Conservation (phyloP, 1,284 basidiomycete species). For the Anthracocystis walkeri region DNA sequence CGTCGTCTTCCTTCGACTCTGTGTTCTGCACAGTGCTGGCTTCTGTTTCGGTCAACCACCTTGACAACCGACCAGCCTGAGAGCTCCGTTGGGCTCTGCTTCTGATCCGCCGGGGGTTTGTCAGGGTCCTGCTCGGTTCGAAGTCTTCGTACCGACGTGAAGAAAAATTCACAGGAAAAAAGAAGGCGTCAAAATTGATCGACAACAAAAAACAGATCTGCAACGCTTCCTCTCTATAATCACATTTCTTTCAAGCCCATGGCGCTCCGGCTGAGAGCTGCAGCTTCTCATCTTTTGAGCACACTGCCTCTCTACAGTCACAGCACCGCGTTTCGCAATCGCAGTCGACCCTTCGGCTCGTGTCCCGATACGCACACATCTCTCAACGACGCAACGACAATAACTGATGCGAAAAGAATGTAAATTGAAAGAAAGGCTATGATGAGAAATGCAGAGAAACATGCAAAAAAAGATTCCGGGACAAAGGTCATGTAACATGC, state of each 20-base stretch:
- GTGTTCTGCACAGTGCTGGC: too few relatives aligned
- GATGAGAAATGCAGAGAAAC: background rate
- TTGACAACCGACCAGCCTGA: too few relatives aligned
- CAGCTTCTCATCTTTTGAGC: background rate
- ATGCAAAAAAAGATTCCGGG: conserved; percentile 3
- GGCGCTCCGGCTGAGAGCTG: too few relatives aligned
- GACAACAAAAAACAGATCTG: background rate
- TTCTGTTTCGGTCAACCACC: too few relatives aligned
- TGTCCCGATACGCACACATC: background rate
- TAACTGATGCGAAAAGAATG: conserved; percentile 7
- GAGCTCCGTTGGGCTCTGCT: too few relatives aligned
- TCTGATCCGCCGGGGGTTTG: too few relatives aligned
- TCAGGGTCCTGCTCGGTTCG: background rate
- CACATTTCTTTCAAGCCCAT: background rate
- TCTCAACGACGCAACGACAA: background rate
- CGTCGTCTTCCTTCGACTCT: too few relatives aligned
- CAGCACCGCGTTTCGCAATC: background rate
- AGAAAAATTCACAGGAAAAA: background rate
- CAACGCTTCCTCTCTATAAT: conserved; percentile 8
- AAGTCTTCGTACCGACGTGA: background rate
- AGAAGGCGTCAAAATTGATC: conserved; percentile 3
- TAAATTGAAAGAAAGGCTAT: background rate
- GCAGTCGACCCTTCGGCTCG: background rate
- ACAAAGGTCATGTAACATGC: background rate
- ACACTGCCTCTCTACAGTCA: too few relatives aligned